Evolutionary conservation across 257 asterid species (phyloP), one percentile per base, ranked within the genome.

Genomic region (Petunia secreta): DNA sequence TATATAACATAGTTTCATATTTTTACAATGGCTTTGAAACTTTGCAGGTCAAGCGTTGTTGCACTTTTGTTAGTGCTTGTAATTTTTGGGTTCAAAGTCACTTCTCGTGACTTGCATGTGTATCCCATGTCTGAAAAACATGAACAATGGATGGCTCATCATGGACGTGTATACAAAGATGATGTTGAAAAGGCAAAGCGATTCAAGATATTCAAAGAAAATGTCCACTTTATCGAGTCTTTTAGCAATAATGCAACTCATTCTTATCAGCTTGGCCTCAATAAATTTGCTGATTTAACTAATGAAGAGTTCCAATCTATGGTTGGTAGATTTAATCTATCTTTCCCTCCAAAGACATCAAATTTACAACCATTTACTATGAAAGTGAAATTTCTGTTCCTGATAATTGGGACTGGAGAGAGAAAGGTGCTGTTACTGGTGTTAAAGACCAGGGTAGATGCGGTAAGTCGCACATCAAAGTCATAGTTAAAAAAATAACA

Each of bases 201-300:
- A 55, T 74, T 79, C 44, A 36, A 82, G 2, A 83, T 87, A 78
- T 89, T 87, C 78, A 75, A 75, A 78, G 74, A 87, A 38, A 87
- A 89, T 44, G 87, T 82, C 38, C 63, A 85, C 34, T 87, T 75
- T 69, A 86, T 89, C 0, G 79, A 83, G 38, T 64, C 83, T 3
- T 76, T 83, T 41, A 86, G 85, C 59, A 75, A 58, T 8, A 84
- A 60, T 0, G 82, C 75, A 15, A 39, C 66, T 76, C 77, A 82
- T 10, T 39, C 86, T 58, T 89, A 77, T 80, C 85, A 78, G 81
- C 86, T 89, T 60, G 85, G 81, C 39, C 40, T 86, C 58, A 89
- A 89, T 63, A 7, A 67, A 37, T 87, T 85, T 75, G 87, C 91
- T 60, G 92, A 87, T 83, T 14, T 81, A 48, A 85, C 88, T 0